phyloP scores from a whole-genome alignment of 2,329 filamentous ascomycete genomes.

The Ophiosphaerella herpotricha region DNA sequence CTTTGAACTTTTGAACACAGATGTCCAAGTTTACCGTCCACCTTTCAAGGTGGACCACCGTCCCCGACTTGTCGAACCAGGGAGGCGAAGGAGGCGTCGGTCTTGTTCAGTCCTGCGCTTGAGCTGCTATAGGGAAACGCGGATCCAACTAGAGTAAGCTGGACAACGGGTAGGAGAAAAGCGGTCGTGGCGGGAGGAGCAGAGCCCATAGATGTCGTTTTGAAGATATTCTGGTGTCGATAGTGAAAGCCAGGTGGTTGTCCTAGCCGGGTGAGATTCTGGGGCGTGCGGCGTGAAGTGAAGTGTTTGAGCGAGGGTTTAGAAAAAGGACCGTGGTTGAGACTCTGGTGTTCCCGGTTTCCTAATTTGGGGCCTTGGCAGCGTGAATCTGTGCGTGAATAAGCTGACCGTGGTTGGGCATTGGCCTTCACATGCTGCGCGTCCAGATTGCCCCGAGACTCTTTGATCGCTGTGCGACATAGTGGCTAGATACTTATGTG shows the following conservation, averaged over 20 bases:
- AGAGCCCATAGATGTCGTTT: conserved; percentile 53
- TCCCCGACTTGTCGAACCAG: conserved; percentile 54
- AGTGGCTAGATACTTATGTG: neutral
- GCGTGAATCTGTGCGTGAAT: conserved; percentile 23
- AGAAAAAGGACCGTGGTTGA: conserved; percentile 23
- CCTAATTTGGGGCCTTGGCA: conserved; percentile 29
- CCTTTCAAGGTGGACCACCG: conserved; percentile 58
- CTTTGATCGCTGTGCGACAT: conserved; percentile 3
- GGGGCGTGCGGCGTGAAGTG: conserved; percentile 16
- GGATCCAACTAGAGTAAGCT: conserved; percentile 42
- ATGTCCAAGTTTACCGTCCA: conserved; percentile 54
- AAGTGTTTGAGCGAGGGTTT: conserved; percentile 21
- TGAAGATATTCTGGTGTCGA: conserved; percentile 24
- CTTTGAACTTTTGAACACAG: conserved; percentile 26
- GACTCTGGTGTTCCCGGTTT: conserved; percentile 22
- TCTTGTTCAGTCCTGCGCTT: conserved; percentile 45
- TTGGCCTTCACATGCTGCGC: conserved; percentile 13
- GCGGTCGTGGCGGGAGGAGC: conserved; percentile 41
- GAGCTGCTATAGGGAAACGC: conserved; percentile 40
- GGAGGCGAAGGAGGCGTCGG: conserved; percentile 54
- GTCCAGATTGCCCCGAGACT: conserved; percentile 8
- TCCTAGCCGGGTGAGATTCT: conserved; percentile 30
- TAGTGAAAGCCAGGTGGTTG: conserved; percentile 34
- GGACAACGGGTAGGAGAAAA: conserved; percentile 34
- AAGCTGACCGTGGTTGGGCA: conserved; percentile 20